These are phyloP conservation scores for Solanum chiquidenum DNA, from an alignment of 257 asterid species.

Conservation along the genomic window DNA sequence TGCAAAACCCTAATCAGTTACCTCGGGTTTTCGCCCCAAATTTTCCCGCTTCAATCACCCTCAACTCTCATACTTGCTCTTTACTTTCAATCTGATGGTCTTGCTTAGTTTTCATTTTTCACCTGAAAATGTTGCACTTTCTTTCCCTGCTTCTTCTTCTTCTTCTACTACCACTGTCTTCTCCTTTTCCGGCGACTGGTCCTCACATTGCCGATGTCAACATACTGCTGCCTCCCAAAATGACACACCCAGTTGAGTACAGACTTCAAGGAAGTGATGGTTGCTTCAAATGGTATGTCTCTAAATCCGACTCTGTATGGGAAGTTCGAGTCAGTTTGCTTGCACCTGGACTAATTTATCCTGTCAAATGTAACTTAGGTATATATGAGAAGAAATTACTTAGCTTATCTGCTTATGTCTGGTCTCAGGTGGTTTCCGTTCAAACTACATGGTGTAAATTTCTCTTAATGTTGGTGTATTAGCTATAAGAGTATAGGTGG, in stretches of 20 bases:
- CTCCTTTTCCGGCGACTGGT: conserved; percentile 27
- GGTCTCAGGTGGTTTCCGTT: background rate
- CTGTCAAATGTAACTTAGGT: background rate
- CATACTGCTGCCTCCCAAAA: conserved; percentile 77
- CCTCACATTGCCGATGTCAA: conserved; percentile 93
- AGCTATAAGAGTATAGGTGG: background rate
- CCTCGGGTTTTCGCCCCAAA: background rate
- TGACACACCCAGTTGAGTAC: conserved; percentile 88
- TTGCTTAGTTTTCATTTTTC: background rate
- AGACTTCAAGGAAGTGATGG: conserved; percentile 95
- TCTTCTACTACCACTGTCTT: background rate
- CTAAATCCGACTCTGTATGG: background rate
- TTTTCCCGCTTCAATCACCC: background rate
- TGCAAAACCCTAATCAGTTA: background rate
- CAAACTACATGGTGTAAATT: background rate
- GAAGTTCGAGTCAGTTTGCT: background rate
- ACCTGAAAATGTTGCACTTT: background rate
- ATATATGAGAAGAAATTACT: background rate
- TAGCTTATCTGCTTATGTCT: background rate
- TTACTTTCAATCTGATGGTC: background rate
- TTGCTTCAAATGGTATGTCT: conserved; percentile 70
- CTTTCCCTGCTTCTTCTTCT: background rate
- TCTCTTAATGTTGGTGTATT: background rate
- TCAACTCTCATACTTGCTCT: background rate
- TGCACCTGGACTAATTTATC: background rate